phyloP scores from a whole-genome alignment of 2,329 filamentous ascomycete genomes.

The Tolypocladium tropicale region DNA sequence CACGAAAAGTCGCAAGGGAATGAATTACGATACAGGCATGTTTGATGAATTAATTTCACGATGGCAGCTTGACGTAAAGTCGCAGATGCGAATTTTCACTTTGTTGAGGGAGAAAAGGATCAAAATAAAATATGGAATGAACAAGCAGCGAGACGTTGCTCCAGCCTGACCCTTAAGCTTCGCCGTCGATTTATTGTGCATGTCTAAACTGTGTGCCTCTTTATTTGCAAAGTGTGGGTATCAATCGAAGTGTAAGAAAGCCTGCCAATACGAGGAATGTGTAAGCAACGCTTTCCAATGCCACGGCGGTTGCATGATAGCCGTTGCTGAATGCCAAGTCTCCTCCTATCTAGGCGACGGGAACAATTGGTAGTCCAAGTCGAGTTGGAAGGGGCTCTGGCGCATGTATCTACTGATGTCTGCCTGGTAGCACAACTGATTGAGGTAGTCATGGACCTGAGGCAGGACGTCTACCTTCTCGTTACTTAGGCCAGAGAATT shows the following conservation, averaged over 20 bases:
- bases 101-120: not conserved
- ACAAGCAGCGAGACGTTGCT: not conserved
- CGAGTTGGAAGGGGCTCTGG: slow-evolving; percentile 35
- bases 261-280: not conserved
- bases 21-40: slow-evolving; percentile 15
- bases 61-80: not conserved
- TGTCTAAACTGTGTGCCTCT: not conserved
- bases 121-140: not conserved
- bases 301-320: not conserved
- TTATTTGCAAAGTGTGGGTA: not conserved
- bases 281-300: not conserved
- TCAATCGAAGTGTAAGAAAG: not conserved
- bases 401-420: slow-evolving; percentile 56
- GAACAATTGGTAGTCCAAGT: slow-evolving; percentile 14
- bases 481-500: slow-evolving; percentile 47
- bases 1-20: slow-evolving; percentile 13
- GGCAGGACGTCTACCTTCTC: slow-evolving; percentile 38
- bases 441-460: slow-evolving; percentile 52
- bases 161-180: not conserved
- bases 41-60: slow-evolving; percentile 7
- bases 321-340: not conserved
- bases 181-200: not conserved
- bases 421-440: slow-evolving; percentile 38
- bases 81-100: not conserved
- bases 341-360: not conserved